These are phyloP conservation scores for Stephanocyclus meneghinianus DNA, from an alignment of 352 stramenopile species.

Conservation along the genomic window DNA sequence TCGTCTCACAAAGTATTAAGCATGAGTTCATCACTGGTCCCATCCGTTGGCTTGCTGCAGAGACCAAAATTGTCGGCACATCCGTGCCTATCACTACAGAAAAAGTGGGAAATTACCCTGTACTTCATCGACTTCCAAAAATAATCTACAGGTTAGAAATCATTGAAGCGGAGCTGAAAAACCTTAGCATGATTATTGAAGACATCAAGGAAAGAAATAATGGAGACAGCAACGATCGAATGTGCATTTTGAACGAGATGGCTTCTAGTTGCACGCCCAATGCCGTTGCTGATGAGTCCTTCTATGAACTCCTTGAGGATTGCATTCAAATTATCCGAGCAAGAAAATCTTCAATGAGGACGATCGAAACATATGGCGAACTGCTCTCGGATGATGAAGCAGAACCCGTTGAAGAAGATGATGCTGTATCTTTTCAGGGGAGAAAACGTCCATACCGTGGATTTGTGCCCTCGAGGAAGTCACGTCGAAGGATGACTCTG, in stretches of 20 bases:
- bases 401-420: not conserved
- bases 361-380: slow-evolving; percentile 2
- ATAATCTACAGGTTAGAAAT: slow-evolving; percentile 37
- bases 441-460: slow-evolving; percentile 19
- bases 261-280: not conserved
- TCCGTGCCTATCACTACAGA: slow-evolving; percentile 6
- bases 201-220: not conserved
- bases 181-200: slow-evolving; percentile 29
- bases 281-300: not conserved
- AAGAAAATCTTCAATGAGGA: slow-evolving; percentile 23
- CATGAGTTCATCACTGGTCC: slow-evolving; percentile 35
- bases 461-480: slow-evolving; percentile 15
- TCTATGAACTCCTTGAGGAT: slow-evolving; percentile 28
- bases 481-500: slow-evolving; percentile 16
- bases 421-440: slow-evolving; percentile 4
- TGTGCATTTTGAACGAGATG: slow-evolving; percentile 26
- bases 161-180: slow-evolving; percentile 40
- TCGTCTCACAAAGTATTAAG: not conserved
- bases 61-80: slow-evolving; percentile 26
- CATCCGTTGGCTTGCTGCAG: slow-evolving; percentile 31
- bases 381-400: slow-evolving; percentile 20
- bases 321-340: slow-evolving; percentile 18
- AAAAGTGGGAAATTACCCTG: slow-evolving; percentile 20
- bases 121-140: slow-evolving; percentile 43
- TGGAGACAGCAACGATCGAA: slow-evolving; percentile 8